phyloP scores from a whole-genome alignment of 2,329 filamentous ascomycete species.

The Atkinsonella texensis region DNA sequence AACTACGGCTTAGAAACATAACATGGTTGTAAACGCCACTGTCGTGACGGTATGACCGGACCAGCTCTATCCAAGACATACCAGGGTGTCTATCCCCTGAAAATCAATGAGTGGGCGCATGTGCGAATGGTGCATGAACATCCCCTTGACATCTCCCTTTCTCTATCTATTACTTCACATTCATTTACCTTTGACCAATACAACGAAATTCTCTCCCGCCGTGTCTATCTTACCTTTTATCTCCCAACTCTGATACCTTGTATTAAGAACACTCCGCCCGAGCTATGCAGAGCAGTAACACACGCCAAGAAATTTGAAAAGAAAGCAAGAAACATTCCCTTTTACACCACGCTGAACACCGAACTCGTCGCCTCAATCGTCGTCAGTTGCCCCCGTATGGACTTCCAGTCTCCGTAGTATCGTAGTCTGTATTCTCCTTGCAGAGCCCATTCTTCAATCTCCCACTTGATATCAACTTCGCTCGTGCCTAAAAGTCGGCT shows the following conservation, averaged over 20 bases:
- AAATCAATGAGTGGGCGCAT: no score
- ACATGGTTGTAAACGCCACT: no score
- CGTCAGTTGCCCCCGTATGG: constrained; percentile 43
- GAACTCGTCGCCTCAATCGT: constrained; percentile 57
- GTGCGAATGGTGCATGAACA: no score
- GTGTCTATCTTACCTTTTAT: no score
- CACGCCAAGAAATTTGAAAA: not conserved
- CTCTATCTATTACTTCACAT: no score
- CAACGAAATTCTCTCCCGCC: no score
- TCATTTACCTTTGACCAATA: no score
- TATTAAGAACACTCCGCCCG: not conserved
- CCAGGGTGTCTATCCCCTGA: no score
- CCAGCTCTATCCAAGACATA: no score
- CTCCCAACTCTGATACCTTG: not conserved
- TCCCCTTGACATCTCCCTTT: no score
- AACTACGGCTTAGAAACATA: no score
- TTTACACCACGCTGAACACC: constrained; percentile 26
- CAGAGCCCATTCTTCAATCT: constrained; percentile 50
- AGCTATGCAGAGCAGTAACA: not conserved
- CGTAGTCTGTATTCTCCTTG: constrained; percentile 59
- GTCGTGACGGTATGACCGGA: no score
- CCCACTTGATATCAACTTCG: constrained; percentile 66
- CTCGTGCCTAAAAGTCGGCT: constrained; percentile 61
- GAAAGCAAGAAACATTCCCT: not conserved
- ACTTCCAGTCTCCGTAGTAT: constrained; percentile 75